Conservation (phyloP, 2,329 filamentous ascomycete genomes). For the Nakataea oryzae region DNA sequence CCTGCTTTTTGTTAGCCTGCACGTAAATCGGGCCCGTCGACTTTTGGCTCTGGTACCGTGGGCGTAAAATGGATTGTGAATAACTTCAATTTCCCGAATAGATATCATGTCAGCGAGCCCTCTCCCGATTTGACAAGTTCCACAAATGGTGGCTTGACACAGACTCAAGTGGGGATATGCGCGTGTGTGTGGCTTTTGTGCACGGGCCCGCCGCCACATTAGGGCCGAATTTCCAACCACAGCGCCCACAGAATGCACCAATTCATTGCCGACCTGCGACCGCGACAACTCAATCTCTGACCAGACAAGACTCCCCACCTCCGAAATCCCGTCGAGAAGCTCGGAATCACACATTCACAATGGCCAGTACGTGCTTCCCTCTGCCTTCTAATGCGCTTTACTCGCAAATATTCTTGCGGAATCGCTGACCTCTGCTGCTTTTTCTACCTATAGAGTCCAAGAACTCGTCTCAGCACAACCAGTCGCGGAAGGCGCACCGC, state of each 20-base stretch:
- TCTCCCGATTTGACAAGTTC: not conserved
- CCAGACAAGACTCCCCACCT: not conserved
- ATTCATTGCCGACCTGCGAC: not conserved
- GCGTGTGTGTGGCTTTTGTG: not conserved
- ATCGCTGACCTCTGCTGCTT: slow-evolving; percentile 15
- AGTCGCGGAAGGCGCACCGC: slow-evolving; percentile 96
- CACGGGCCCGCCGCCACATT: not conserved
- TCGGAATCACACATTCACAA: slow-evolving; percentile 39
- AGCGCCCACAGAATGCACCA: not conserved
- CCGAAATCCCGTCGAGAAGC: not conserved
- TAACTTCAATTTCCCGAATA: not conserved
- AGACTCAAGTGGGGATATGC: not conserved
- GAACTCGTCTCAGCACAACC: slow-evolving; percentile 99
- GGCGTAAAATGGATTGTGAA: not conserved
- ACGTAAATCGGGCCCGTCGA: too few relatives aligned
- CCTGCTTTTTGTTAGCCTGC: not conserved
- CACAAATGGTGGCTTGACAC: not conserved
- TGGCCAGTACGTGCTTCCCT: slow-evolving; percentile 52
- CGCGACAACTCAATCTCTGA: not conserved
- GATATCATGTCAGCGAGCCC: not conserved
- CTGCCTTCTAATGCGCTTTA: not conserved
- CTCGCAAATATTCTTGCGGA: not conserved
- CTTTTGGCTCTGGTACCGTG: not conserved
- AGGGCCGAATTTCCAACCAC: not conserved
- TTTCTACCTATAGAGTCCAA: slow-evolving; percentile 72